A percentile compares a stretch with the other conserved stretches of the same genome.
phyloP scores from a whole-genome alignment of 129 eudicot species.

The Oenanthe sinensis region DNA sequence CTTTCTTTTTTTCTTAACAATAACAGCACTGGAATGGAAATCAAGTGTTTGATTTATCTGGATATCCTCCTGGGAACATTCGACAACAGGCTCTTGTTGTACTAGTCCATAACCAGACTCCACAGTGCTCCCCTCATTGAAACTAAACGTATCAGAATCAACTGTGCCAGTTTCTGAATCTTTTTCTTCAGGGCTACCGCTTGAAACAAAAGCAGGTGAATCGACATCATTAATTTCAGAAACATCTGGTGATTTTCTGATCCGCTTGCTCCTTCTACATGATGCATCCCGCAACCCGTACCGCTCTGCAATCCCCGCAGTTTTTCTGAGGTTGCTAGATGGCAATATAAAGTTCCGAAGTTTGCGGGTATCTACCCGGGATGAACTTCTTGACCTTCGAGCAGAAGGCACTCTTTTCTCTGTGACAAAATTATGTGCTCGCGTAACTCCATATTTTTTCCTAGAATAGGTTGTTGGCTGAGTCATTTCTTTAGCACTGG shows the following conservation, averaged over 20 bases:
- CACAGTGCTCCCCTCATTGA: conserved; percentile 46
- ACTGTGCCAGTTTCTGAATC: conserved; percentile 48
- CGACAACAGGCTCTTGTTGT: conserved; percentile 28
- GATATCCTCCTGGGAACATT: conserved; percentile 37
- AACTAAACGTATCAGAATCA: conserved; percentile 48
- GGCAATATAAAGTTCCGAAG: conserved; percentile 23
- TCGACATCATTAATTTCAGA: conserved; percentile 26
- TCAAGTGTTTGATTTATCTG: conserved; percentile 51
- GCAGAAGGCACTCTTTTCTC: conserved; percentile 38
- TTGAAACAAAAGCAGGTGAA: conserved; percentile 32
- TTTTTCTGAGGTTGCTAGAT: conserved; percentile 18
- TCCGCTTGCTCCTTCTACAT: conserved; percentile 47
- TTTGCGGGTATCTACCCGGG: conserved; percentile 31
- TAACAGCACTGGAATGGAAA: conserved; percentile 43
- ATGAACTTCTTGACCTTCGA: conserved; percentile 55
- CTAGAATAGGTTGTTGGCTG: conserved; percentile 41
- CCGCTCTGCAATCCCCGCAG: conserved; percentile 24
- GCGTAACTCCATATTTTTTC: conserved; percentile 41
- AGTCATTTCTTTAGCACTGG: conserved; percentile 21
- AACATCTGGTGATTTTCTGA: conserved; percentile 45
- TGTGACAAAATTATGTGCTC: conserved; percentile 16
- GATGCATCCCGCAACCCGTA: conserved; percentile 36
- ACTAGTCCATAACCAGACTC: conserved; percentile 43
- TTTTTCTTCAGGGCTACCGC: conserved; percentile 53
- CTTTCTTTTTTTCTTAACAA: conserved; percentile 71